A percentile compares a stretch with the other conserved stretches of the same genome.
These are phyloP conservation scores for Sarocladium brachiariae DNA, from an alignment of 2,329 filamentous ascomycete species.

Conservation along the genomic window DNA sequence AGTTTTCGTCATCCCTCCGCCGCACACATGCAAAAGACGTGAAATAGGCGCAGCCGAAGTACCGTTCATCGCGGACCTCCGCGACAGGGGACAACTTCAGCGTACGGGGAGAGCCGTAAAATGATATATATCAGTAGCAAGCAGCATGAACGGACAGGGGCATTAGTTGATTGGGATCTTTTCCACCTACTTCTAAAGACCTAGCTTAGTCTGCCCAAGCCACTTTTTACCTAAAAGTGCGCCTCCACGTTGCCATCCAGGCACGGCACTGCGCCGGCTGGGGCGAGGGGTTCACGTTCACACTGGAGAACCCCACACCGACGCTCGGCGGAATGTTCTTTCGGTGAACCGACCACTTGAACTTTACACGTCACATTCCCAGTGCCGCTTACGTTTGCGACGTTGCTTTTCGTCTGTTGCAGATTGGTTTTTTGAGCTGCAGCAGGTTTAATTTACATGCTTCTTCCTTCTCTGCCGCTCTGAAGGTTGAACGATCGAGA, in stretches of 20 bases:
- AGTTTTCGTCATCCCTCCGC: no score
- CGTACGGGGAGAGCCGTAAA: not conserved
- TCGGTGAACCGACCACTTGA: not conserved
- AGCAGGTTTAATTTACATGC: no score
- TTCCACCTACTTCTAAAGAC: constrained; percentile 1
- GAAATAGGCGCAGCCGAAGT: no score
- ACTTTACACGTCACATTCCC: constrained; percentile 5
- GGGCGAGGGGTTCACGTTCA: constrained; percentile 1
- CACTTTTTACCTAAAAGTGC: constrained; percentile 8
- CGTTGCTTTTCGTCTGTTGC: no score
- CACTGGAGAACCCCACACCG: constrained; percentile 8
- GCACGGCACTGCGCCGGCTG: no score
- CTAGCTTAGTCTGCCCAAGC: not conserved
- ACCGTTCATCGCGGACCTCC: constrained; percentile 12
- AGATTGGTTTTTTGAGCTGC: no score
- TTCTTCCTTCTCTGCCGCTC: not conserved
- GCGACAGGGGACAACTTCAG: not conserved
- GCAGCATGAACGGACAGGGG: no score
- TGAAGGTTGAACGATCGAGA: no score
- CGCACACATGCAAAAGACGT: no score
- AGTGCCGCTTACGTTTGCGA: no score
- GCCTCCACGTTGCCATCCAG: not conserved
- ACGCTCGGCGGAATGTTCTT: constrained; percentile 6
- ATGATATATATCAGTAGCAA: not conserved
- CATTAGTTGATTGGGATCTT: constrained; percentile 1